Base-by-base conservation (phyloP, 164 flowering plant genomes). In the Cinnamomum chago region DNA sequence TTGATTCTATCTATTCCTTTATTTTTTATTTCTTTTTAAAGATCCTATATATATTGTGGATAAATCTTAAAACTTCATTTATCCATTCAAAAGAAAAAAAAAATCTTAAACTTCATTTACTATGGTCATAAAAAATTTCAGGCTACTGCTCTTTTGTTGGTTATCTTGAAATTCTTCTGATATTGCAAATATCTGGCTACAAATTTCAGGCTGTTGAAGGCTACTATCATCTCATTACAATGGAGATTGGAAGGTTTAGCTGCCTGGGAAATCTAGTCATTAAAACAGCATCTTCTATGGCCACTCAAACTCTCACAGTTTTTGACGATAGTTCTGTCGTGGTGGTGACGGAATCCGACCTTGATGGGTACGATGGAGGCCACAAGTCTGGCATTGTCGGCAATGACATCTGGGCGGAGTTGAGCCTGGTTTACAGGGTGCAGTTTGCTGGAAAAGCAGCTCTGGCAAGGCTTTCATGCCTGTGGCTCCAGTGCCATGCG, bases 251-350 rank as follows among this genome's bases (percentile, higher is more conserved):
- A 55, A 17, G 33, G 28, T 65, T 58, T 40, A 73, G 71, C 75
- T 65, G 65, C 35, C 24, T 76, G 77, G 67, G 73, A 6, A 77
- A 72, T 73, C 67, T 74, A 40, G 33, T 78, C 5, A 50, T 62
- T 12, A 65, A 30, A 66, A 5, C 70, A 20, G 65, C 62, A 33
- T 18, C 70, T 65, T 51, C 67, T 22, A 47, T 66, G 62, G 23
- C 47, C 23, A 24, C 70, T 3, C 70, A 27, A 22, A 65, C 50
- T 51, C 22, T 50, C 15, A 27, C 33, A 10, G 50, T 28, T 73
- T 73, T 73, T 66, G 98, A 92, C 70, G 97, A 94, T 23, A 86
- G 86, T 23, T 89, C 95, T 14, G 87, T 90, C 23, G 97, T 94
- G 14, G 76, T 91, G 28, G 85, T 94, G 73, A 86, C 92, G 7